phyloP scores from a whole-genome alignment of 2,329 filamentous ascomycete species.

The Aureobasidium pullulans region DNA sequence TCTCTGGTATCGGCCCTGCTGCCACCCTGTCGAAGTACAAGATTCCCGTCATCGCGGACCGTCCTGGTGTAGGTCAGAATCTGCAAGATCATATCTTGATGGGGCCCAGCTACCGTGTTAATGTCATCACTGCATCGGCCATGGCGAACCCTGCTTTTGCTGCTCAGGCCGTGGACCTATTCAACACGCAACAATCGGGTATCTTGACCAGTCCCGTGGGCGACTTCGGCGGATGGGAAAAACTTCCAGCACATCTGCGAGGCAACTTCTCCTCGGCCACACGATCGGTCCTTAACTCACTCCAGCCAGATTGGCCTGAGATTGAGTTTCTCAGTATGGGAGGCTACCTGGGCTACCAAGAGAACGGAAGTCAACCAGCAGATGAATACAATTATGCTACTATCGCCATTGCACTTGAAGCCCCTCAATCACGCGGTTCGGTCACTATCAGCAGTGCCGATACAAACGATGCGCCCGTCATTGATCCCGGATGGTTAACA shows the following conservation, averaged over 20 bases:
- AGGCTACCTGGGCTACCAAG: too few relatives aligned
- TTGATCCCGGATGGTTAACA: too few relatives aligned
- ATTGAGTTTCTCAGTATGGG: too few relatives aligned
- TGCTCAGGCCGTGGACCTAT: constrained; percentile 13
- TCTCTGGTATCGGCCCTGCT: constrained; percentile 27
- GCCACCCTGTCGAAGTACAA: constrained; percentile 23
- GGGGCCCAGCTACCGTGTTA: constrained; percentile 21
- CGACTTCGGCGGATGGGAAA: constrained; percentile 23
- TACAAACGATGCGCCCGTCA: too few relatives aligned
- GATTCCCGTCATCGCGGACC: constrained; percentile 23
- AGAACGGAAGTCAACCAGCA: too few relatives aligned
- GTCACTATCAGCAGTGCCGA: too few relatives aligned
- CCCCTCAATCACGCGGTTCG: too few relatives aligned
- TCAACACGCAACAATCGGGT: constrained; percentile 18
- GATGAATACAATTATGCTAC: too few relatives aligned
- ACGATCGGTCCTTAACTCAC: too few relatives aligned
- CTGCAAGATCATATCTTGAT: constrained; percentile 32
- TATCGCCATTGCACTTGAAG: too few relatives aligned
- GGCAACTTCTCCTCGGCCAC: too few relatives aligned
- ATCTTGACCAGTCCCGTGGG: constrained; percentile 19
- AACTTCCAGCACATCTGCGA: constrained; percentile 22
- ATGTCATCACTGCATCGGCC: constrained; percentile 16
- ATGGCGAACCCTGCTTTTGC: constrained; percentile 14
- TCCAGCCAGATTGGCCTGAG: too few relatives aligned
- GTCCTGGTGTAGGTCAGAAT: constrained; percentile 25